Percentiles rank a stretch among this genome's conserved stretches.
These are phyloP conservation scores for Vigna nakashimae DNA, from an alignment of 306 rosid genomes.

Conservation along the genomic window DNA sequence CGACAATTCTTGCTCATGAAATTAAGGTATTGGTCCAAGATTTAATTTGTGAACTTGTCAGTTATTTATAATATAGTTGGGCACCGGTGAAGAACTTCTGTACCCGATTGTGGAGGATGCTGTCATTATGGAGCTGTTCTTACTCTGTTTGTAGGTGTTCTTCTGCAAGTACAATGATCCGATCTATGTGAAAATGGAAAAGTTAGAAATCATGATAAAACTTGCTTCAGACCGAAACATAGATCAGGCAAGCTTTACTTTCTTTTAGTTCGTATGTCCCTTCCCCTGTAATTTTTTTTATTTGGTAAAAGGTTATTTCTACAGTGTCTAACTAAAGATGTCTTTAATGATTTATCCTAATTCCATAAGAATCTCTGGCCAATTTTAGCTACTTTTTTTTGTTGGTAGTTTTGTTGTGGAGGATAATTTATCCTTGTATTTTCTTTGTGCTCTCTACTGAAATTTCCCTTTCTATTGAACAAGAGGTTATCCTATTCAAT, in stretches of 20 bases:
- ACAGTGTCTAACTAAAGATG: neutral
- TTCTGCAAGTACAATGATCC: slow-evolving; percentile 99
- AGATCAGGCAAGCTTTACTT: slow-evolving; percentile 75
- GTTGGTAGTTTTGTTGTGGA: neutral
- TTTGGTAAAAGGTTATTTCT: slow-evolving; percentile 7
- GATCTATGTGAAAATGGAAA: slow-evolving; percentile 98
- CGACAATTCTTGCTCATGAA: slow-evolving; percentile 99
- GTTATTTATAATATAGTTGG: slow-evolving; percentile 25
- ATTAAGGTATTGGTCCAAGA: slow-evolving; percentile 75
- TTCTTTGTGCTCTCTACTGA: slow-evolving; percentile 12
- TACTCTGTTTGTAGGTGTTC: slow-evolving; percentile 72
- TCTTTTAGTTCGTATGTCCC: slow-evolving; percentile 24
- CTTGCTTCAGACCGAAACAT: slow-evolving; percentile 96
- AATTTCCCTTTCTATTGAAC: neutral
- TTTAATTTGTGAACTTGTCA: slow-evolving; percentile 35
- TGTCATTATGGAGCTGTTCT: slow-evolving; percentile 37
- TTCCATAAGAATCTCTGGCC: neutral
- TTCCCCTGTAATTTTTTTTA: neutral
- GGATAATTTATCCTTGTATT: slow-evolving; percentile 9
- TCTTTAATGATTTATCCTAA: slow-evolving; percentile 20
- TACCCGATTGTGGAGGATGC: slow-evolving; percentile 15
- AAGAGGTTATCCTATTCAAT: slow-evolving; percentile 21
- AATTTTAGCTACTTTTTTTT: neutral
- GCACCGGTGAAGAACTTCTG: slow-evolving; percentile 16
- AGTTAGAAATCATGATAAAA: slow-evolving; percentile 98